A percentile compares a stretch with the other conserved stretches of the same genome.
These are phyloP conservation scores for Cladophialophora immunda DNA, from an alignment of 2,329 filamentous ascomycete species.

Conservation along the genomic window DNA sequence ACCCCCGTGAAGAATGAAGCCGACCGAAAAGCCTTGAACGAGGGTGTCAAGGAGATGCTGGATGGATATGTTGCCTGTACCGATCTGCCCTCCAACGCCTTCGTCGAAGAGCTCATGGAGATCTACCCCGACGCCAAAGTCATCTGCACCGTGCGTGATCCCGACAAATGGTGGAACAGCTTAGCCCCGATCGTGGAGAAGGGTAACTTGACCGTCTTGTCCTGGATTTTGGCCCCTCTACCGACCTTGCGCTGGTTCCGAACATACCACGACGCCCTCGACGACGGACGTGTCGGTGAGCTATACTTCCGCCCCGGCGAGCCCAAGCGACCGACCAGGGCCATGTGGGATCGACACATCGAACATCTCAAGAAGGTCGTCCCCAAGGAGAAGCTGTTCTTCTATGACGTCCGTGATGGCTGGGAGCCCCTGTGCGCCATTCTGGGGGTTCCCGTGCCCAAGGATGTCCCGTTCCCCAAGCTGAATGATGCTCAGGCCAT, in stretches of 20 bases:
- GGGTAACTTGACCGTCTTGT: slow-evolving; percentile 38
- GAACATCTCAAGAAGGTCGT: slow-evolving; percentile 41
- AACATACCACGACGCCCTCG: slow-evolving; percentile 39
- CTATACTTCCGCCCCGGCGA: slow-evolving; percentile 38
- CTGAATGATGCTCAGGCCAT: slow-evolving; percentile 41
- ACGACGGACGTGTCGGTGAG: slow-evolving; percentile 38
- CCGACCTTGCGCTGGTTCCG: slow-evolving; percentile 39
- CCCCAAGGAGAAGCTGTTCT: slow-evolving; percentile 46
- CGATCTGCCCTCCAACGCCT: slow-evolving; percentile 54
- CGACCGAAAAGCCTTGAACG: slow-evolving; percentile 44
- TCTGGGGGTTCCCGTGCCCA: slow-evolving; percentile 41
- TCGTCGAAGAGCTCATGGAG: slow-evolving; percentile 57
- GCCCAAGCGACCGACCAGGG: slow-evolving; percentile 37
- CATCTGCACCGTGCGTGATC: slow-evolving; percentile 54
- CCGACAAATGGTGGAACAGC: slow-evolving; percentile 53
- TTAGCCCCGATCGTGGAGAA: slow-evolving; percentile 40
- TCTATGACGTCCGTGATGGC: slow-evolving; percentile 47
- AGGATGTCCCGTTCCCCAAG: slow-evolving; percentile 40
- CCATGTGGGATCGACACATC: slow-evolving; percentile 40
- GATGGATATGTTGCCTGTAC: slow-evolving; percentile 59
- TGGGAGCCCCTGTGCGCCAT: slow-evolving; percentile 43
- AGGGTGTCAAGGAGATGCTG: slow-evolving; percentile 47
- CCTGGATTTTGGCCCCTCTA: slow-evolving; percentile 39
- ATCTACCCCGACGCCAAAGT: slow-evolving; percentile 61
- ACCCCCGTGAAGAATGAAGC: slow-evolving; percentile 38